Evolutionary conservation across 257 asterid genomes (phyloP).

Genomic region (Paulownia fortunei): DNA sequence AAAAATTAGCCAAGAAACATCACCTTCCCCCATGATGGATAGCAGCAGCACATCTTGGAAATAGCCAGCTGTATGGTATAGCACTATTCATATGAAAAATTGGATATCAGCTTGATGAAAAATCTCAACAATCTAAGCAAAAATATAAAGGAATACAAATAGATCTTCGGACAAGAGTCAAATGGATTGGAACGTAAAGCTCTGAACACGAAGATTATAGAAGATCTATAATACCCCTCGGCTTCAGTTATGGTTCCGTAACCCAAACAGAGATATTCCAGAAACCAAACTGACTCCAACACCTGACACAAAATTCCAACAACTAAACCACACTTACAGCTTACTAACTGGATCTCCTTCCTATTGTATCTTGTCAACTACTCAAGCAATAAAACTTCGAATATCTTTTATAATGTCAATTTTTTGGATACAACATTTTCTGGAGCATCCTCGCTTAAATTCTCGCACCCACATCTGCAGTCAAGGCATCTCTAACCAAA

Average conservation of each 20-base stretch:
- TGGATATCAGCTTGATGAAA: constrained; percentile 26
- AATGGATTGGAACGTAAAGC: constrained; percentile 4
- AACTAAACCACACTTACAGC: neutral
- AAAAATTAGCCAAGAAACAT: constrained; percentile 25
- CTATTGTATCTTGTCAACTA: neutral
- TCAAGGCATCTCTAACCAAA: neutral
- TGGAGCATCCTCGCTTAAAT: neutral
- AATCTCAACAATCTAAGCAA: constrained; percentile 4
- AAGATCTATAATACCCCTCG: neutral
- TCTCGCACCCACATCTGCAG: neutral
- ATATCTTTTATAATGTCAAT: neutral
- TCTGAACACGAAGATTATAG: neutral
- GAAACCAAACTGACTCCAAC: neutral
- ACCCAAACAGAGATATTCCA: neutral
- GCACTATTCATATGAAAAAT: constrained; percentile 49
- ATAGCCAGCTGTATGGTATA: constrained; percentile 83
- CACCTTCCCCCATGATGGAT: constrained; percentile 98
- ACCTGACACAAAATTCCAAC: neutral
- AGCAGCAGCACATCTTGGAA: constrained; percentile 88
- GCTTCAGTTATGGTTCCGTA: neutral
- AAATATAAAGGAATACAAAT: neutral
- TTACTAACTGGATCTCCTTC: neutral
- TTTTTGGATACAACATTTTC: neutral
- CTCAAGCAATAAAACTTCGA: neutral
- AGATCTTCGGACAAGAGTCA: neutral